A percentile compares a stretch with the other conserved stretches of the same genome.
phyloP scores from a whole-genome alignment of 306 rosid genomes.

The Cicer bijugum region DNA sequence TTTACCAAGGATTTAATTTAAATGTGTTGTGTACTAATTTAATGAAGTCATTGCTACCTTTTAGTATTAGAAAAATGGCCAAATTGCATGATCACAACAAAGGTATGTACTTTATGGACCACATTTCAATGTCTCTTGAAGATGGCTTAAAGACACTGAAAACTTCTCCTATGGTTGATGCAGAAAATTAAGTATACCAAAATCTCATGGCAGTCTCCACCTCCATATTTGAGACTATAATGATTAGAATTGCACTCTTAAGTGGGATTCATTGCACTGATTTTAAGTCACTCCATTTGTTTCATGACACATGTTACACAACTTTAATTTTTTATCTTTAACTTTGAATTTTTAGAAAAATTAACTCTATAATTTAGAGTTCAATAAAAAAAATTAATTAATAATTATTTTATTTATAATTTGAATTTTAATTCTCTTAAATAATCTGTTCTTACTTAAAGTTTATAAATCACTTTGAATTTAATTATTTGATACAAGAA shows the following conservation, averaged over 20 bases:
- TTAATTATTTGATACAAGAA: too few species aligned
- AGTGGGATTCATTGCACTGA: constrained; percentile 52
- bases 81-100: constrained; percentile 44
- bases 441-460: too few species aligned
- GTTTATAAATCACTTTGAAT: too few species aligned
- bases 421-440: too few species aligned
- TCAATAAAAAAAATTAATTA: too few species aligned
- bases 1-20: constrained; percentile 46
- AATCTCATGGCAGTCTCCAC: constrained; percentile 42
- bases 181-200: constrained; percentile 32
- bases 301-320: constrained; percentile 45
- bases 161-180: constrained; percentile 38
- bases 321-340: background rate
- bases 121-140: constrained; percentile 60
- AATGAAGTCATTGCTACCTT: constrained; percentile 64
- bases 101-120: constrained; percentile 51
- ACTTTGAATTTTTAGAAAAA: too few species aligned
- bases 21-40: constrained; percentile 40
- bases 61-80: constrained; percentile 54
- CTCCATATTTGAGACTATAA: constrained; percentile 42
- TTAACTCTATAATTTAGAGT: too few species aligned
- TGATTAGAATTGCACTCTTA: constrained; percentile 39
- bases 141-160: constrained; percentile 56
- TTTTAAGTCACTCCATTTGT: constrained; percentile 47
- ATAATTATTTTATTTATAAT: too few species aligned